These are phyloP conservation scores for Rhizomucor pusillus DNA, from an alignment of 371 early-diverging fungal species.

Conservation along the genomic window DNA sequence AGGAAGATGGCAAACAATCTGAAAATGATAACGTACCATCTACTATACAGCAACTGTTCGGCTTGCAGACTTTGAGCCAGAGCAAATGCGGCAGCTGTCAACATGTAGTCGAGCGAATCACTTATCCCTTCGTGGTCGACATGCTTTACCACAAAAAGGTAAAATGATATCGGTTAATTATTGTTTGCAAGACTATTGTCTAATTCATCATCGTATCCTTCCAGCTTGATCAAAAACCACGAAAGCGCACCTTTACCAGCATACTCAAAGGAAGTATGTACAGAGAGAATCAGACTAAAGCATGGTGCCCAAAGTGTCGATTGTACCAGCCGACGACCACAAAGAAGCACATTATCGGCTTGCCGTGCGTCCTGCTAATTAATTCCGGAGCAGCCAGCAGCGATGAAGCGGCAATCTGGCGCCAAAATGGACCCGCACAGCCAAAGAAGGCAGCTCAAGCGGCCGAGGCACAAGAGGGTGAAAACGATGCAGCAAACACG, in stretches of 20 bases:
- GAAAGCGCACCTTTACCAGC: slow-evolving; percentile 54
- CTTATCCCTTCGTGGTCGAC: slow-evolving; percentile 78
- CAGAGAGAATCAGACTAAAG: slow-evolving; percentile 71
- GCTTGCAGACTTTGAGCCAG: slow-evolving; percentile 59
- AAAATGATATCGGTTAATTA: not conserved
- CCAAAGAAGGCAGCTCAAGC: slow-evolving; percentile 14
- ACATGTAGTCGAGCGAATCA: slow-evolving; percentile 58
- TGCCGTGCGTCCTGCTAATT: slow-evolving; percentile 67
- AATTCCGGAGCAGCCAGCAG: slow-evolving; percentile 64
- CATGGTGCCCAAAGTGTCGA: slow-evolving; percentile 78
- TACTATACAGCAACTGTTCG: slow-evolving; percentile 73
- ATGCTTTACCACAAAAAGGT: slow-evolving; percentile 68
- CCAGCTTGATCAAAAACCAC: slow-evolving; percentile 33
- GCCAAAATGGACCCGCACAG: slow-evolving; percentile 45
- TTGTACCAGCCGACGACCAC: slow-evolving; percentile 70
- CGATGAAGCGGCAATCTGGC: slow-evolving; percentile 54
- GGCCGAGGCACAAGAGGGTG: slow-evolving; percentile 11
- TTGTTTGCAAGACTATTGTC: not conserved
- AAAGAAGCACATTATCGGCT: slow-evolving; percentile 55
- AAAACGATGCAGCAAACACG: slow-evolving; percentile 8
- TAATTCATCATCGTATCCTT: slow-evolving; percentile 2
- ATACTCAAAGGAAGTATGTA: slow-evolving; percentile 67
- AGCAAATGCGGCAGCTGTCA: slow-evolving; percentile 66
- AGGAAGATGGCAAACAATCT: slow-evolving; percentile 1
- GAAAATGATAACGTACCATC: slow-evolving; percentile 29